These are phyloP conservation scores for Cercospora sesami DNA, from an alignment of 2,329 filamentous ascomycete species.

Conservation along the genomic window DNA sequence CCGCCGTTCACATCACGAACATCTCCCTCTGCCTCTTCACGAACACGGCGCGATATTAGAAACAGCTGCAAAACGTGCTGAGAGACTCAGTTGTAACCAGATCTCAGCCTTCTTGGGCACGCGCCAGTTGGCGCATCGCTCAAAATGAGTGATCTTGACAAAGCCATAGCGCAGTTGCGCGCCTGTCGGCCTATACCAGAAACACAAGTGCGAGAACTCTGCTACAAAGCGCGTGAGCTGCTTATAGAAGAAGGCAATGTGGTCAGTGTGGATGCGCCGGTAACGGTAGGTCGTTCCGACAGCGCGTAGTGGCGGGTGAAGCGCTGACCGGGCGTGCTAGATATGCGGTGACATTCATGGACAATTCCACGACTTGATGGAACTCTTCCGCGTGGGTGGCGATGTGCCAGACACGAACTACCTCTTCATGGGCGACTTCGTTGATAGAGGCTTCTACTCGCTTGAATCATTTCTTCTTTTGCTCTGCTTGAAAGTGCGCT, in stretches of 20 bases:
- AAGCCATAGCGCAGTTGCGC: slow-evolving; percentile 90
- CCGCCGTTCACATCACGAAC: neutral
- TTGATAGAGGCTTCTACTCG: slow-evolving; percentile 97
- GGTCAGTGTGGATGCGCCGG: slow-evolving; percentile 88
- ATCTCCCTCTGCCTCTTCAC: neutral
- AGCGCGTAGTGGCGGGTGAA: neutral
- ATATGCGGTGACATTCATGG: slow-evolving; percentile 98
- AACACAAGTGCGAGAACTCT: slow-evolving; percentile 90
- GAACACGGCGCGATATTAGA: neutral
- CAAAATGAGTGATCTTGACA: slow-evolving; percentile 88
- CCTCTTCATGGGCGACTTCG: slow-evolving; percentile 94
- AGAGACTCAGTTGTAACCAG: neutral
- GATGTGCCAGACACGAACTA: slow-evolving; percentile 98
- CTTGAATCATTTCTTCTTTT: slow-evolving; percentile 95
- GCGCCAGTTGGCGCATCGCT: slow-evolving; percentile 27
- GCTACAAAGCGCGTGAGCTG: slow-evolving; percentile 93
- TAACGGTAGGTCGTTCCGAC: slow-evolving; percentile 65
- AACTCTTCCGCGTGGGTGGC: slow-evolving; percentile 97
- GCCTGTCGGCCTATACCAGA: slow-evolving; percentile 96
- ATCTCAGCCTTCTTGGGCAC: neutral
- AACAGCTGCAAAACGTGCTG: neutral
- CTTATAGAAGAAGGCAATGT: slow-evolving; percentile 98
- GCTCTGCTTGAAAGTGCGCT: slow-evolving; percentile 93
- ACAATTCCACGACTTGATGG: slow-evolving; percentile 97
- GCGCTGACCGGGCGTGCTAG: slow-evolving; percentile 43